Evolutionary conservation across 257 asterid genomes (phyloP).

Genomic region (Datura wrightii): DNA sequence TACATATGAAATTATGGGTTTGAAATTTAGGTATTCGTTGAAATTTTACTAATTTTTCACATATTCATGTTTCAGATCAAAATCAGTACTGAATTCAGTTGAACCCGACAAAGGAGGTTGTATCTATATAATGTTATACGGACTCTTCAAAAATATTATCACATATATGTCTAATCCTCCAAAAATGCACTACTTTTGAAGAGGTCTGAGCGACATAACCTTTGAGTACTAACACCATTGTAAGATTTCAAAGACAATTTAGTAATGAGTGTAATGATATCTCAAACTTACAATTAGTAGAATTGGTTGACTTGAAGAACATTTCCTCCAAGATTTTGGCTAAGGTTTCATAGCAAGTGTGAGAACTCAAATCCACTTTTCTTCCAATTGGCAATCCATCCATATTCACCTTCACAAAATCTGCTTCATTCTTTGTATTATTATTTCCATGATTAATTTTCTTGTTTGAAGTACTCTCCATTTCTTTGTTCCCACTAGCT

Average conservation of each 20-base stretch:
- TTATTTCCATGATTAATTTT: conserved; percentile 59
- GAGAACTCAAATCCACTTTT: conserved; percentile 77
- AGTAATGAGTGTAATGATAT: background rate
- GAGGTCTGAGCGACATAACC: background rate
- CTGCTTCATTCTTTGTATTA: conserved; percentile 44
- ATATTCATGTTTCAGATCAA: background rate
- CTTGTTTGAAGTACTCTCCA: conserved; percentile 57
- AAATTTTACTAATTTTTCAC: background rate
- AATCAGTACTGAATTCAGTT: too few species aligned
- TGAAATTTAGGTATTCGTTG: too few species aligned
- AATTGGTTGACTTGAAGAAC: conserved; percentile 63
- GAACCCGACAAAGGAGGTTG: too few species aligned
- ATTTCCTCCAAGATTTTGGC: conserved; percentile 68
- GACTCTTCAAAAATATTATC: background rate
- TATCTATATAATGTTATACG: background rate
- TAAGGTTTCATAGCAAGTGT: conserved; percentile 60
- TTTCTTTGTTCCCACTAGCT: conserved; percentile 56
- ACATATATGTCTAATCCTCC: background rate
- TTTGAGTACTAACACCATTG: background rate
- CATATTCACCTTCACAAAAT: conserved; percentile 82
- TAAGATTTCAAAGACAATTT: background rate
- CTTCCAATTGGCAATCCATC: conserved; percentile 85
- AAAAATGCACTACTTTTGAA: background rate
- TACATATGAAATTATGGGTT: too few species aligned
- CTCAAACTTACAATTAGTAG: conserved; percentile 37